Evolutionary conservation across 2,329 filamentous ascomycete genomes (phyloP), one percentile per base, ranked within the genome.

Genomic region (Alternaria metachromatica): DNA sequence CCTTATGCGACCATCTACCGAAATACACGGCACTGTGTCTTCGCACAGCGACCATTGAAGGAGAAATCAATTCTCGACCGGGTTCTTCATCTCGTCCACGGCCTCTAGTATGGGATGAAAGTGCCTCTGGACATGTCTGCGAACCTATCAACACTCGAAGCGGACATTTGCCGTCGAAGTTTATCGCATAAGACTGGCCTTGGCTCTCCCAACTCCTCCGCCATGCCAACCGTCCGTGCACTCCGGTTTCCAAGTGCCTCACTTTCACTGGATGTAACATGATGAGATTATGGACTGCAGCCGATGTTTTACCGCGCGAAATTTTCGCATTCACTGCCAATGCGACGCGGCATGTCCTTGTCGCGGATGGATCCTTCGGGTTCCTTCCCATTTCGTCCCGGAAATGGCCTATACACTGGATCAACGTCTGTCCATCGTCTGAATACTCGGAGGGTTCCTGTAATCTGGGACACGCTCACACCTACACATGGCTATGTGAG

Each of bases 301-400:
- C 60, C 60, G 56, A 54, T 48, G 30, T 62, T 49, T 59, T 48
- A 54, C 56, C 49, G 55, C 23, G 55, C 56, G 51, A 62, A 62
- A 54, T 48, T 48, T 60, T 59, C 46, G 49, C 28, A 11, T 46
- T 37, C 60, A 59, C 18, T 43, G 43, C 11, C 60, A 53, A 49
- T 62, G 55, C 54, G 54, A 58, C 26, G 12, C n/a, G 33, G 37
- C 43, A 46, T 46, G 37, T 41, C 55, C 48, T 48, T 58, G 55
- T 51, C 12, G 33, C 30, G 41, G 6, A 20, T 44, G 28, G 46
- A 12, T 58, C 26, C 30, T 44, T 26, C 44, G n/a, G 28, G 41
- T 7, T 54, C 44, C 30, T 44, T 26, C 44, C 21, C 33, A 48
- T 54, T 28, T 62, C 45, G 48, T 48, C 37, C 54, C 21, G 26